Conservation (phyloP, 371 early-diverging fungal genomes). For the Apophysomyces variabilis region DNA sequence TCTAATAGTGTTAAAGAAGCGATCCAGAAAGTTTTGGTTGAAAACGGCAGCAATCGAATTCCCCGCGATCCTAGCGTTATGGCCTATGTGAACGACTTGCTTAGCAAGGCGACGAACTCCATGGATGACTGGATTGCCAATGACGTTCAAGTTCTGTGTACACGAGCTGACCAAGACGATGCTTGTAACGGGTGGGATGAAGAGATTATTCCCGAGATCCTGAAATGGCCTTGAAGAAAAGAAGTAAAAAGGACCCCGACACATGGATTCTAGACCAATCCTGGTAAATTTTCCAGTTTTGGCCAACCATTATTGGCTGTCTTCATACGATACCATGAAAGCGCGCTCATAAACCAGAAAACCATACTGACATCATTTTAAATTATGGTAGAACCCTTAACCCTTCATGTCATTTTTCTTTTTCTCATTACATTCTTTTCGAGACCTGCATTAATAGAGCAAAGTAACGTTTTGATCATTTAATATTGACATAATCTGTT, state of each 20-base stretch:
- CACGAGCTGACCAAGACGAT: conserved; percentile 35
- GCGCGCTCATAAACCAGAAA: too few relatives aligned
- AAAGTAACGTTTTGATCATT: too few relatives aligned
- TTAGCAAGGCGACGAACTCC: conserved; percentile 29
- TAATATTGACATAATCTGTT: too few relatives aligned
- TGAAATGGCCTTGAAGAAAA: conserved; percentile 51
- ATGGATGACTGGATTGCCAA: conserved; percentile 39
- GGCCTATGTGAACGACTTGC: conserved; percentile 31
- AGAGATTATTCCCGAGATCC: conserved; percentile 44
- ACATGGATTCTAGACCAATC: conserved; percentile 2
- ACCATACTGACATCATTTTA: too few relatives aligned
- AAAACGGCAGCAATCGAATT: conserved; percentile 41
- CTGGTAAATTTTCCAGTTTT: too few relatives aligned
- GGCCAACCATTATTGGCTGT: too few relatives aligned
- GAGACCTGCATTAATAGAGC: too few relatives aligned
- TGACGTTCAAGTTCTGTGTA: conserved; percentile 44
- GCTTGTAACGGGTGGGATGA: conserved; percentile 51
- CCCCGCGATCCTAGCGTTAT: conserved; percentile 33
- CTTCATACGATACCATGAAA: too few relatives aligned
- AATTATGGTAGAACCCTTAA: too few relatives aligned
- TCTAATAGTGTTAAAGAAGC: conserved; percentile 35
- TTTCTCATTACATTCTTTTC: too few relatives aligned
- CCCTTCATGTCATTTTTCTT: too few relatives aligned
- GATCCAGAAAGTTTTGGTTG: conserved; percentile 30
- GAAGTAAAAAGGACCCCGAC: background rate